These are phyloP conservation scores for Platismatia glauca DNA, from an alignment of 495 filamentous ascomycete genomes.

Conservation along the genomic window DNA sequence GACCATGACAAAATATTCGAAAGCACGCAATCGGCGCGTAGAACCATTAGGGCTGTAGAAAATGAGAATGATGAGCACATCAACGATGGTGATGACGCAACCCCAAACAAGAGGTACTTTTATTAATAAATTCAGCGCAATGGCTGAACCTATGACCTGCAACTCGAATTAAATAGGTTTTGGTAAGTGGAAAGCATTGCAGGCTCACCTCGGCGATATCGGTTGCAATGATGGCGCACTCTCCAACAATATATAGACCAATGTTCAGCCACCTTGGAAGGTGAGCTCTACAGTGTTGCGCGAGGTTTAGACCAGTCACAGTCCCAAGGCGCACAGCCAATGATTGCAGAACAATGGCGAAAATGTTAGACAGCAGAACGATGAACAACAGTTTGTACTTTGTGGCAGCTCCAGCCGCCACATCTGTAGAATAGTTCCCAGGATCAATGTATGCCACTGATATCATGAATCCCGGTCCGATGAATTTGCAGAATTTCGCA, in stretches of 20 bases:
- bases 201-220: constrained; percentile 70
- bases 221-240: constrained; percentile 76
- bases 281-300: constrained; percentile 67
- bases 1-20: constrained; percentile 72
- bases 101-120: constrained; percentile 77
- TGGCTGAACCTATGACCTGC: constrained; percentile 82
- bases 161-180: constrained; percentile 6
- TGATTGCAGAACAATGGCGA: constrained; percentile 75
- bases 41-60: constrained; percentile 73
- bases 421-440: constrained; percentile 79
- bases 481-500: constrained; percentile 61
- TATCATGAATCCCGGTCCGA: constrained; percentile 81
- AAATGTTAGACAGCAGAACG: constrained; percentile 72
- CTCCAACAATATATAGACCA: constrained; percentile 63
- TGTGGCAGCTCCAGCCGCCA: constrained; percentile 59
- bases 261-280: constrained; percentile 70
- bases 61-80: constrained; percentile 76
- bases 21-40: constrained; percentile 63
- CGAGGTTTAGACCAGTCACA: constrained; percentile 76
- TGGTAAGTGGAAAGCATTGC: neutral
- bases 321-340: constrained; percentile 76
- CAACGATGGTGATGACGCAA: constrained; percentile 74
- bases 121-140: constrained; percentile 77
- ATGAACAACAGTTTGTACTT: constrained; percentile 68
- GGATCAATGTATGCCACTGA: constrained; percentile 75